Base-by-base conservation (phyloP, 495 filamentous ascomycete genomes). In the Aspergillus ostianus region DNA sequence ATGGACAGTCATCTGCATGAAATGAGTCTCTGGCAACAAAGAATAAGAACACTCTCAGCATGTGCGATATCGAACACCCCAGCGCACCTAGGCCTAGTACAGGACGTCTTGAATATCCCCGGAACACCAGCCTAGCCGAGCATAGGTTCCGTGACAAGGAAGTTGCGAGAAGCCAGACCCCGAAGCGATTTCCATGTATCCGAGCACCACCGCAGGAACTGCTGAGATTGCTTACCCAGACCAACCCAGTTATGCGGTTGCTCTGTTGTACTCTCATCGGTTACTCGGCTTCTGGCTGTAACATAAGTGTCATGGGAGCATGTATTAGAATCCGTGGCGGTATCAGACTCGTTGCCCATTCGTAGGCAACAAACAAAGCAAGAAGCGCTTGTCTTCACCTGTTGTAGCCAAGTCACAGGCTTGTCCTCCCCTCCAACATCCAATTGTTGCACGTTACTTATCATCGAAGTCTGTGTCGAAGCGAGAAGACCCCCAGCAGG, bases 261-360 rank as follows among this genome's bases (percentile, higher is more conserved):
- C 30, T 55, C 56, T 53, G 50, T 21, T 7, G 54, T 19, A 29
- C 26, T 58, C 2, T 66, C 68, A 32, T 64, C 32, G 21, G 57
- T 60, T 15, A 48, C 9, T 9, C 59, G 56, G 47, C 63, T 70
- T 10, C 51, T 59, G 3, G 73, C 73, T 29, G 73, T 76, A 15
- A 64, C 36, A 62, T 70, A 74, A 1, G 71, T 73, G 0, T 76
- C 71, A 13, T 60, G 54, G 6, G 67, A 72, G 6, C 30, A 51
- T 10, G 56, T 52, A 36, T 56, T 65, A 18, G 50, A 47, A 9
- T 67, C 56, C 0, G 69, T 47, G 26, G 29, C 19, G 13, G 30
- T 27, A 26, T 67, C 60, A 4, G 29, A n/a, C 13, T 64, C 60
- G 8, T 61, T 52, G 15, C 46, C 21, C 2, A 45, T 19, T 3